phyloP scores from a whole-genome alignment of 208 protist species.

The Crithidia brevicula region DNA sequence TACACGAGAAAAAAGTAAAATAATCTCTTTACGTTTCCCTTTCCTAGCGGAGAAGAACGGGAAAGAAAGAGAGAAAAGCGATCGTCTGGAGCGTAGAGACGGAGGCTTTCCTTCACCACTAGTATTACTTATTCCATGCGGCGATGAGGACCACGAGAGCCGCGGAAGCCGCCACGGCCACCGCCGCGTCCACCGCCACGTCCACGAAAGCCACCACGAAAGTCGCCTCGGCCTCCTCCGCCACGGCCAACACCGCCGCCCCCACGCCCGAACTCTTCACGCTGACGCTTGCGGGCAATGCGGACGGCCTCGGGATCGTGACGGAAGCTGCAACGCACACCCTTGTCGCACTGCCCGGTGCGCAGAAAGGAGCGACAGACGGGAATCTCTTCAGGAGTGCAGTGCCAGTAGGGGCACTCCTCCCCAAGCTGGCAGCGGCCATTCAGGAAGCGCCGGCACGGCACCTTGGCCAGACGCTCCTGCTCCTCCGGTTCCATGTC shows the following conservation, averaged over 20 bases:
- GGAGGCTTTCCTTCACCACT: background rate
- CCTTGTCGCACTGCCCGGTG: conserved; percentile 60
- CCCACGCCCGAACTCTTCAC: conserved; percentile 31
- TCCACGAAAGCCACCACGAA: background rate
- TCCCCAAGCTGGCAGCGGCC: conserved; percentile 52
- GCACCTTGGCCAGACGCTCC: conserved; percentile 47
- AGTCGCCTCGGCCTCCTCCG: background rate
- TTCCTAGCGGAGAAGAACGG: too few species aligned
- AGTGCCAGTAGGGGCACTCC: conserved; percentile 84
- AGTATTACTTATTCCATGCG: conserved; percentile 16
- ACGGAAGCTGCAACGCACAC: conserved; percentile 70
- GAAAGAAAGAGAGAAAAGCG: too few species aligned
- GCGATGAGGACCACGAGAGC: background rate
- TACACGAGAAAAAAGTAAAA: background rate
- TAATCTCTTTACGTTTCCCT: background rate
- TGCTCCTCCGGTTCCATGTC: conserved; percentile 54
- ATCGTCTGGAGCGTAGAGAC: too few species aligned
- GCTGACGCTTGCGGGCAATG: conserved; percentile 36
- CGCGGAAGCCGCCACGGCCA: conserved; percentile 16
- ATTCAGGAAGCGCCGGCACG: conserved; percentile 71
- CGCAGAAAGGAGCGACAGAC: conserved; percentile 67
- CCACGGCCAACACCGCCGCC: conserved; percentile 2
- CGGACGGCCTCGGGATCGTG: conserved; percentile 63
- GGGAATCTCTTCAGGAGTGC: conserved; percentile 60
- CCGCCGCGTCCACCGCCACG: conserved; percentile 22